A percentile compares a stretch with the other conserved stretches of the same genome.
Conservation (phyloP, 495 filamentous ascomycete genomes). For the Talaromyces thailandensis region DNA sequence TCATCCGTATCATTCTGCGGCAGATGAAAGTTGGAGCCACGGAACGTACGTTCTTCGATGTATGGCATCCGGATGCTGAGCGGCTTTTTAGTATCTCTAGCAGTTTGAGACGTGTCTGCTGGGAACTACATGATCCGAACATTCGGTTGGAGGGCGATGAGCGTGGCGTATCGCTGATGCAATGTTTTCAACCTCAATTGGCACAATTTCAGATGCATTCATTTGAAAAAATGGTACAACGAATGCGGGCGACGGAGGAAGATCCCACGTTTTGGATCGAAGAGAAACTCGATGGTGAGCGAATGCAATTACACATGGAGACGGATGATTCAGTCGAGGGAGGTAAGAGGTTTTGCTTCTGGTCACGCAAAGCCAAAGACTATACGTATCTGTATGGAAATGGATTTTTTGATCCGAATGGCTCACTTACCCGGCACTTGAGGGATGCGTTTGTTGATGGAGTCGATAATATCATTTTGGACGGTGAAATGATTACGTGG, state of each 20-base stretch:
- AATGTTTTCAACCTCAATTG: constrained; percentile 94
- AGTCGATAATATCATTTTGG: constrained; percentile 80
- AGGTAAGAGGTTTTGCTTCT: constrained; percentile 73
- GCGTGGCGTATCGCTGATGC: constrained; percentile 73
- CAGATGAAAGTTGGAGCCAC: constrained; percentile 98
- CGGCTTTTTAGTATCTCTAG: constrained; percentile 85
- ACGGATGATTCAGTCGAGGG: constrained; percentile 58
- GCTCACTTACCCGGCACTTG: constrained; percentile 73
- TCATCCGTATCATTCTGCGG: constrained; percentile 87
- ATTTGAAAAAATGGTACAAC: constrained; percentile 71
- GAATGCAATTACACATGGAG: constrained; percentile 93
- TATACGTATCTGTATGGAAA: constrained; percentile 92
- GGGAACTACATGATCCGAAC: constrained; percentile 78
- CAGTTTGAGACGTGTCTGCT: constrained; percentile 83
- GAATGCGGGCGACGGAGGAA: constrained; percentile 59
- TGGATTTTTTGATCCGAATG: constrained; percentile 62
- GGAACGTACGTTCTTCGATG: constrained; percentile 80
- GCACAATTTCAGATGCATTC: constrained; percentile 91
- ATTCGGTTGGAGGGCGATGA: constrained; percentile 68
- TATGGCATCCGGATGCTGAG: constrained; percentile 93
- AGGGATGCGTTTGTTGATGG: constrained; percentile 67
- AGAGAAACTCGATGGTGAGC: constrained; percentile 93
- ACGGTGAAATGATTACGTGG: constrained; percentile 99
- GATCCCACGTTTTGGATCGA: constrained; percentile 88
- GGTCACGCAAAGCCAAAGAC: constrained; percentile 94